A percentile compares a stretch with the other conserved stretches of the same genome.
Conservation (phyloP, 1,139 yeast genomes). For the Kodamaea alishanica region DNA sequence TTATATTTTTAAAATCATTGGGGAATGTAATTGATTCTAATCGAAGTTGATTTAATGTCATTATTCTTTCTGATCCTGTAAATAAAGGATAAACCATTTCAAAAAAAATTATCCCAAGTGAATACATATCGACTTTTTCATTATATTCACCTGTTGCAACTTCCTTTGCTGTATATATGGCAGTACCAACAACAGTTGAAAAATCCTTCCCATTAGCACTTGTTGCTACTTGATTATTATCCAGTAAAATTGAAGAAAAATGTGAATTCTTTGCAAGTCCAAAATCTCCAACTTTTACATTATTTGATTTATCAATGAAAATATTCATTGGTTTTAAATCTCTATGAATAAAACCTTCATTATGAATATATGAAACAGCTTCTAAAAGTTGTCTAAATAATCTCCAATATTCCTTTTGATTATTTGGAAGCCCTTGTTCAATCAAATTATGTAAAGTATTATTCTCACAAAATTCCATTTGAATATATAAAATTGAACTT, state of each 20-base stretch:
- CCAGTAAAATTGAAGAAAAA: conserved; percentile 38
- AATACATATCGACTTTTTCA: conserved; percentile 93
- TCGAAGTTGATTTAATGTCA: conserved; percentile 62
- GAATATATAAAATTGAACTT: conserved; percentile 68
- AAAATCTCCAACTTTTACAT: conserved; percentile 93
- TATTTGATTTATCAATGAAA: conserved; percentile 85
- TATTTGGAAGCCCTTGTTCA: conserved; percentile 68
- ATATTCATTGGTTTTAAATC: conserved; percentile 95
- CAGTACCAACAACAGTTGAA: conserved; percentile 91
- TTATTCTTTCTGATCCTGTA: conserved; percentile 92
- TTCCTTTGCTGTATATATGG: conserved; percentile 88
- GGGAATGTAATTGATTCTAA: conserved; percentile 63
- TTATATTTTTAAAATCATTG: conserved; percentile 51
- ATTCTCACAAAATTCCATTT: conserved; percentile 98
- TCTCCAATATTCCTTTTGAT: conserved; percentile 84
- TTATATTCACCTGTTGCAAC: conserved; percentile 76
- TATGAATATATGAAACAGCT: conserved; percentile 86
- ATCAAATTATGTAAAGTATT: conserved; percentile 83
- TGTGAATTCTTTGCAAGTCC: conserved; percentile 86
- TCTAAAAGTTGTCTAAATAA: conserved; percentile 83
- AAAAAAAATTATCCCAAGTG: conserved; percentile 88
- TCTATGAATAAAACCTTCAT: conserved; percentile 91
- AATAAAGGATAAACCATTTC: conserved; percentile 84
- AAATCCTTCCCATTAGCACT: conserved; percentile 57
- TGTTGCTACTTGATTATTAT: conserved; percentile 38